Conservation (phyloP, 2,329 filamentous ascomycete genomes). For the Exophiala sp. region DNA sequence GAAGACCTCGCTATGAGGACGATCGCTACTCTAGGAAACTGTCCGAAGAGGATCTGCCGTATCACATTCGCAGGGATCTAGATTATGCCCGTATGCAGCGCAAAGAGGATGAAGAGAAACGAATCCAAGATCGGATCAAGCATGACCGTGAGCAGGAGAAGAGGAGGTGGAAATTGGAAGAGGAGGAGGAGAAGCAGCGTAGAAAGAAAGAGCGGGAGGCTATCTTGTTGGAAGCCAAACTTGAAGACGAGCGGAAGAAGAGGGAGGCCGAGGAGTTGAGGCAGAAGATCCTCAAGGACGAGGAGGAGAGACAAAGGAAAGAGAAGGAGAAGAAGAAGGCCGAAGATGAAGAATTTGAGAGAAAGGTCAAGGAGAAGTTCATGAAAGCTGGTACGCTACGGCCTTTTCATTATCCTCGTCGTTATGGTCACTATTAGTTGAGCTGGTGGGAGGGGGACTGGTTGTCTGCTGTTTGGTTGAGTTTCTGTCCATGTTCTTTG, state of each 20-base stretch:
- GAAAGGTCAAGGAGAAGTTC: conserved; percentile 38
- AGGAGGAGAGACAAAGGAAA: conserved; percentile 39
- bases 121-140: conserved; percentile 41
- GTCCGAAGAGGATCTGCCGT: conserved; percentile 23
- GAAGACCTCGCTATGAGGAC: neutral
- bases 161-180: conserved; percentile 22
- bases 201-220: conserved; percentile 33
- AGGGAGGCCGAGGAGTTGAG: conserved; percentile 29
- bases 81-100: conserved; percentile 23
- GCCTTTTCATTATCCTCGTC: conserved; percentile 3
- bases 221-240: conserved; percentile 22
- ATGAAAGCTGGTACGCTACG: conserved; percentile 24
- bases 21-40: neutral
- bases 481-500: no score
- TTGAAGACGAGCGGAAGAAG: conserved; percentile 28
- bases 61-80: conserved; percentile 30
- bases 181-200: conserved; percentile 26
- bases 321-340: conserved; percentile 46
- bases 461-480: neutral
- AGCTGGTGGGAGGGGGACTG: neutral
- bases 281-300: conserved; percentile 28
- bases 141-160: conserved; percentile 28
- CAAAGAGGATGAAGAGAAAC: conserved; percentile 43
- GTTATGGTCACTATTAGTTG: neutral
- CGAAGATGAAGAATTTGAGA: conserved; percentile 46